phyloP scores from a whole-genome alignment of 2,329 filamentous ascomycete species.

The Neonectria hederae region DNA sequence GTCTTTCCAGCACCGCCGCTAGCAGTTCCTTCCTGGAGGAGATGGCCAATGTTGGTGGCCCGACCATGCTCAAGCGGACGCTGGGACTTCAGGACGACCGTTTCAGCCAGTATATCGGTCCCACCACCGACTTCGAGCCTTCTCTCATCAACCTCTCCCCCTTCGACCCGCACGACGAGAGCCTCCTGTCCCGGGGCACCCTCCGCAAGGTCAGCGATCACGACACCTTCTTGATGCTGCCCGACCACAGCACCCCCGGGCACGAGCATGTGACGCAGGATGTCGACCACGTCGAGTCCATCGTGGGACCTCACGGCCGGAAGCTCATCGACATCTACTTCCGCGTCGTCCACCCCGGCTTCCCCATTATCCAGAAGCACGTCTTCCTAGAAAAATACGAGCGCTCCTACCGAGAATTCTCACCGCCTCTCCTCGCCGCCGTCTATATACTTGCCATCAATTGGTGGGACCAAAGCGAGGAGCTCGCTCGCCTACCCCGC shows the following conservation, averaged over 20 bases:
- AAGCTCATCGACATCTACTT: constrained; percentile 85
- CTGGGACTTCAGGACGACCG: constrained; percentile 81
- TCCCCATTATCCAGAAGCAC: constrained; percentile 83
- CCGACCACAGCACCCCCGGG: constrained; percentile 76
- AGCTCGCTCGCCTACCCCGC: constrained; percentile 69
- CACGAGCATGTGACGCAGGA: constrained; percentile 76
- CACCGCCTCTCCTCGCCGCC: constrained; percentile 79
- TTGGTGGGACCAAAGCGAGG: constrained; percentile 82
- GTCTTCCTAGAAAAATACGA: constrained; percentile 83
- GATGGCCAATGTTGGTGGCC: constrained; percentile 75
- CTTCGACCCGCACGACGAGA: constrained; percentile 85
- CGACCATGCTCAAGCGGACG: constrained; percentile 72
- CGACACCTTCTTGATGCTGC: constrained; percentile 83
- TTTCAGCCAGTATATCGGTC: constrained; percentile 84
- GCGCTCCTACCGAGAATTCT: constrained; percentile 76
- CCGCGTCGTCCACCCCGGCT: constrained; percentile 79
- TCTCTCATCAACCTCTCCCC: constrained; percentile 83
- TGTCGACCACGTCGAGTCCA: constrained; percentile 75
- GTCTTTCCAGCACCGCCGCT: constrained; percentile 68
- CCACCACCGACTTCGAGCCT: constrained; percentile 84
- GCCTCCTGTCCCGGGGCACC: constrained; percentile 72
- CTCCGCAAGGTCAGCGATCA: constrained; percentile 79
- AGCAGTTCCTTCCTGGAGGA: constrained; percentile 74
- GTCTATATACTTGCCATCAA: constrained; percentile 88
- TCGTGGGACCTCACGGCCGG: constrained; percentile 81